A percentile compares a stretch with the other conserved stretches of the same genome.
Conservation (phyloP, 352 stramenopile genomes). For the Blastocystis sp. region DNA sequence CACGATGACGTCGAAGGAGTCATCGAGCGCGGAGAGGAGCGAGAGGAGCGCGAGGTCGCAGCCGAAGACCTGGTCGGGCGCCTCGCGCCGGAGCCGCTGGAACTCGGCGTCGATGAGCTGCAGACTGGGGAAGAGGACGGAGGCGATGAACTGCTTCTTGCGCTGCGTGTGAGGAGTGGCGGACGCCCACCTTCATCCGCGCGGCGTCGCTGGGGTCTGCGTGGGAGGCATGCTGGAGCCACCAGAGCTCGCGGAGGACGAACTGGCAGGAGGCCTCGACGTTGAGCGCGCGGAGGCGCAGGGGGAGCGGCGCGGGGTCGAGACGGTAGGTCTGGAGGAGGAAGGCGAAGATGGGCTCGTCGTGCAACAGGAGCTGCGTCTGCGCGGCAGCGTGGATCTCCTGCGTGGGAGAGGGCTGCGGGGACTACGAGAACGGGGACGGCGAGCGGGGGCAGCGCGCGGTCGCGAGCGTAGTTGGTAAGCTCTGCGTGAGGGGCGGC, state of each 20-base stretch:
- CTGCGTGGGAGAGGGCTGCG: neutral
- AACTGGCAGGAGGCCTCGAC: slow-evolving; percentile 8
- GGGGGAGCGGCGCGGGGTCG: neutral
- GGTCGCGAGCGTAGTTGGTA: neutral
- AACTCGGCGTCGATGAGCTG: neutral
- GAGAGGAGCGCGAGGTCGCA: slow-evolving; percentile 13
- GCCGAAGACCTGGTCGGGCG: neutral
- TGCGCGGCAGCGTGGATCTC: neutral
- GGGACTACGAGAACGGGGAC: neutral
- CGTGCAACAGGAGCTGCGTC: neutral
- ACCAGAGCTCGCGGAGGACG: slow-evolving; percentile 12
- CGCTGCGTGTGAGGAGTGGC: neutral
- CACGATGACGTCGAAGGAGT: neutral
- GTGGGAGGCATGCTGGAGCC: slow-evolving; percentile 4
- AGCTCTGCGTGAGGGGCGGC: neutral
- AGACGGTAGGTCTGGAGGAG: neutral
- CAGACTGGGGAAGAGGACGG: slow-evolving; percentile 23
- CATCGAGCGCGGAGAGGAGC: neutral
- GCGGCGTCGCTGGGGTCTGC: neutral
- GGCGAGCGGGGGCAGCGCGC: neutral
- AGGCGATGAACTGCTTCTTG: slow-evolving; percentile 16
- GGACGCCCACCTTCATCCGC: neutral
- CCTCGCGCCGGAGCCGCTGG: neutral
- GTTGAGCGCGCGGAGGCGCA: neutral
- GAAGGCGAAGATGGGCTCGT: slow-evolving; percentile 25